phyloP scores from a whole-genome alignment of 2,329 filamentous ascomycete genomes.

The Cercospora citrullina region DNA sequence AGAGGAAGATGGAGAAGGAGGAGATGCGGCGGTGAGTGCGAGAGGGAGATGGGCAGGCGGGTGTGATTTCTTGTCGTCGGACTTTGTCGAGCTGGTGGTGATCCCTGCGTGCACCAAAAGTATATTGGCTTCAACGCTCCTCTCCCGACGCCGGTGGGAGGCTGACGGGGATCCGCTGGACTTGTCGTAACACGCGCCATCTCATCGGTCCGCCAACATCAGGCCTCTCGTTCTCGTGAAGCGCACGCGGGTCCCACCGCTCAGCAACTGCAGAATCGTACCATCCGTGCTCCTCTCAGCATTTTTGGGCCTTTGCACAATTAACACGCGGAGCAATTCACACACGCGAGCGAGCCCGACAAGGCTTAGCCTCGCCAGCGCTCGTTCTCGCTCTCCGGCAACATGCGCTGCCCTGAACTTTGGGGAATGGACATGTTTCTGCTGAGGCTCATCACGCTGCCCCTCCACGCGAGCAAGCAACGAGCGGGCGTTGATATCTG shows the following conservation, averaged over 20 bases:
- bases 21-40: not conserved
- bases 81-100: not conserved
- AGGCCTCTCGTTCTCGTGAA: not conserved
- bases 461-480: not conserved
- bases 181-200: not conserved
- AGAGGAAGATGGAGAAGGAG: not conserved
- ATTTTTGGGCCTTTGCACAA: not conserved
- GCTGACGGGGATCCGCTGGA: constrained; percentile 4
- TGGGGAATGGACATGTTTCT: not conserved
- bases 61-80: constrained; percentile 1
- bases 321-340: not conserved
- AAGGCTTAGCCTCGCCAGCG: not conserved
- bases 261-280: not conserved
- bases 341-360: constrained; percentile 1
- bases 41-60: not conserved
- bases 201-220: constrained; percentile 1
- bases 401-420: not conserved
- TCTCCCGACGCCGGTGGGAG: constrained; percentile 1
- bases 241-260: not conserved
- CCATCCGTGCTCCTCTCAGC: not conserved
- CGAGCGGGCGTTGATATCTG: constrained; percentile 7
- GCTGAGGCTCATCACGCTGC: constrained; percentile 5
- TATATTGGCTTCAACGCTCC: constrained; percentile 1
- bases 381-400: constrained; percentile 6
- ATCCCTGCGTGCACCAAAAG: constrained; percentile 7